Base-by-base conservation (phyloP, 164 flowering plant genomes). In the Vitis labrusca region DNA sequence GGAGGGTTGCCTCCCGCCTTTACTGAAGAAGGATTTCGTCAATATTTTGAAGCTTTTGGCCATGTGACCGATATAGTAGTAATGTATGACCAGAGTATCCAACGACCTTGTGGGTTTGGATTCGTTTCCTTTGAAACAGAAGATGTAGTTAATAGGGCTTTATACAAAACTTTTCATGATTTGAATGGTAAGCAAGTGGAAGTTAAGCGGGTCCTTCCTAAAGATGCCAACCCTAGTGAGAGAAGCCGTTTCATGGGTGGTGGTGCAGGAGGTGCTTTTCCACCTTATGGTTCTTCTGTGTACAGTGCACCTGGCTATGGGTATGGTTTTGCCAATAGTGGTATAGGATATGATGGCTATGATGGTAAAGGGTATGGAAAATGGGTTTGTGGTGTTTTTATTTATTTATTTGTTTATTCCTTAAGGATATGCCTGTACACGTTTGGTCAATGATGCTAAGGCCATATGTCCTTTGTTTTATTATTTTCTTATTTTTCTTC, bases 131-230 rank as follows among this genome's bases (percentile, higher is more conserved):
- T 91, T 80, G 97, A 91, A 52, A 67, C 81, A 32, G 94, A 91
- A 78, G 97, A 91, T 10, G 89, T 91, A 13, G 97, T 91, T 71
- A 94, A 91, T 68, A 85, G 91, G 92, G 19, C 19, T 19, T 19
- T 19, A 19, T 19, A 19, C 19, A 19, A 19, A 19, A 19, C 19
- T 19, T 19, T 19, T 19, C 19, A 19, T 19, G 19, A 19, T 19
- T 19, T 19, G 19, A 19, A 19, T 19, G 19, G 19, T 55, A 91
- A 91, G 78, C 86, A 83, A 71, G 93, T 90, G 50, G 97, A 91
- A 65, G 97, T 91, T 44, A 91, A 91, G 73, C 85, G 91, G 8
- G 97, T 94, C 10, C 94, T 91, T 76, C 97, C 97, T 10, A 91
- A 91, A 78, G 94, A 91, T 73, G 86, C 94, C 48, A 89, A 89